phyloP scores from a whole-genome alignment of 441 rosid species.

The Erodium trifolium region DNA sequence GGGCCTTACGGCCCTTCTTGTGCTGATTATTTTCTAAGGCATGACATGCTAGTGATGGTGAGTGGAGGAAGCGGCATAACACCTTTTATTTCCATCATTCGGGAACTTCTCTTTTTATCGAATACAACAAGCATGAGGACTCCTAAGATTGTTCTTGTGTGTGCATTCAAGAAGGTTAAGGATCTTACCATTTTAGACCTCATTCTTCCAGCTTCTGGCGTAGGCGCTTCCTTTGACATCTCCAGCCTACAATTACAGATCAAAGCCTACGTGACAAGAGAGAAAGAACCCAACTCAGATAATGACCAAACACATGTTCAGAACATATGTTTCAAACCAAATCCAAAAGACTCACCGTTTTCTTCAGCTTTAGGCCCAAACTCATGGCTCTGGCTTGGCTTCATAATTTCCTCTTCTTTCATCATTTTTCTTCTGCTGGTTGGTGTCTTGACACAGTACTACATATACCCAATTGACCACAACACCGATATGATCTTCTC shows the following conservation, averaged over 20 bases:
- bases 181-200: conserved; percentile 76
- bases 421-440: conserved; percentile 48
- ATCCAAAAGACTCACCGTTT: conserved; percentile 41
- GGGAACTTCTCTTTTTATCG: conserved; percentile 50
- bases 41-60: conserved; percentile 68
- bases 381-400: conserved; percentile 71
- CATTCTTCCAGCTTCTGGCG: conserved; percentile 50
- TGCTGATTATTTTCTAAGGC: conserved; percentile 32
- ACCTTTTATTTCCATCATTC: conserved; percentile 66
- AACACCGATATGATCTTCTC: conserved; percentile 29
- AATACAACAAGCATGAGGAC: conserved; percentile 29
- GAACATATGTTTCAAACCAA: conserved; percentile 57
- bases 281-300: conserved; percentile 25
- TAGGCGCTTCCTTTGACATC: conserved; percentile 28
- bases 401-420: conserved; percentile 59
- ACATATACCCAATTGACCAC: conserved; percentile 51
- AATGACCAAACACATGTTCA: conserved; percentile 19
- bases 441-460: conserved; percentile 49
- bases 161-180: conserved; percentile 60
- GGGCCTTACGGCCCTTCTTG: conserved; percentile 53
- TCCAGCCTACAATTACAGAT: conserved; percentile 44
- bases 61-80: conserved; percentile 98
- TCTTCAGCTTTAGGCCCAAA: conserved; percentile 62
- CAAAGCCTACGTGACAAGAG: conserved; percentile 69
- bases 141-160: conserved; percentile 50